Evolutionary conservation across 345 rosid species (phyloP), one percentile per base, ranked within the genome.

Genomic region (Carallia pectinifolia): DNA sequence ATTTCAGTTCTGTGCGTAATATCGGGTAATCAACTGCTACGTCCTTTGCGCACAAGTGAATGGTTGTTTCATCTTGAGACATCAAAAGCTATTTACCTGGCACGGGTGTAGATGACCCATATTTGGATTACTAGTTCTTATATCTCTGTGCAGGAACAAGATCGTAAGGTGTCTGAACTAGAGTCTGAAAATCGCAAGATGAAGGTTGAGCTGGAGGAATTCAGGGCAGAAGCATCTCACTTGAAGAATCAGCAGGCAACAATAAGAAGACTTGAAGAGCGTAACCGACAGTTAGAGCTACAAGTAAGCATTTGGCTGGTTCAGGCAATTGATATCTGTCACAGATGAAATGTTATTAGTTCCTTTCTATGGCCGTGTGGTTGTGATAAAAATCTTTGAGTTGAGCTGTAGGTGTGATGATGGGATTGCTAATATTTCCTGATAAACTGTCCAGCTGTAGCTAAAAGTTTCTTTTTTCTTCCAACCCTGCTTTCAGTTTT

Each of bases 211-310:
- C 92, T 95, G 71, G 98, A 95, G 77, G 98, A 95, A 77, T 92
- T 76, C 82, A 82, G 99, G 81, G 81, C 92, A 19, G 99, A 95
- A 86, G 97, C 99, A 53, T 82, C 95, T 75, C 99, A 90, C 76
- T 81, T 95, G 68, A 95, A 95, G 86, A 95, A 92, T 83, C 99
- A 95, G 73, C 99, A 92, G 79, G 94, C 99, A 34, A 95, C 99
- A 58, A 92, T 95, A 84, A 92, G 99, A 85, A 89, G 98, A 66
- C 94, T 95, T 61, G 99, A 95, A 78, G 99, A 95, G 74, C 92
- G 97, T 71, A 95, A 90, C 73, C 96, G 96, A 44, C 99, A 92
- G 81, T 86, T 95, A 79, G 99, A 95, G 88, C 97, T 84, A 64
- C 99, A 90, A 96, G 99, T 92, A 75, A 75, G 81, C 10, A 2